Evolutionary conservation across 2,329 filamentous ascomycete genomes (phyloP).

Genomic region (Aotearoamyces nothofagi): DNA sequence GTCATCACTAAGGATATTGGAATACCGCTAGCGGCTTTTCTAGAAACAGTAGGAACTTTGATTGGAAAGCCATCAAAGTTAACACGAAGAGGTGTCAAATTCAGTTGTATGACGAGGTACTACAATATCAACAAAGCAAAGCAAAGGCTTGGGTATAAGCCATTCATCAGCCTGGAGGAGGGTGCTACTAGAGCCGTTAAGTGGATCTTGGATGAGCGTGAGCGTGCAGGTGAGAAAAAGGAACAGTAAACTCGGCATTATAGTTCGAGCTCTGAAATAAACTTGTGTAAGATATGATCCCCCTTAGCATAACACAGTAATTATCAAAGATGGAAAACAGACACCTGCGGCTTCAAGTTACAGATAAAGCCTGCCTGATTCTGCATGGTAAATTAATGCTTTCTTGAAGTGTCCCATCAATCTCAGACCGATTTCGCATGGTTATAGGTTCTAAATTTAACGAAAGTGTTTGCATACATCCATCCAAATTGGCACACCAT

Average conservation of each 20-base stretch:
- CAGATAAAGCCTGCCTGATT: too few species aligned
- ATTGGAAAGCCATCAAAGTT: conserved; percentile 39
- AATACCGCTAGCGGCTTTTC: conserved; percentile 32
- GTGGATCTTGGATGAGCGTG: conserved; percentile 12
- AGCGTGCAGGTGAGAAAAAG: conserved; percentile 15
- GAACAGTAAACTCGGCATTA: conserved; percentile 11
- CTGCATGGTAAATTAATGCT: too few species aligned
- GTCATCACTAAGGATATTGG: conserved; percentile 35
- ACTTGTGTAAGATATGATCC: too few species aligned
- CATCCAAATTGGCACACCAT: too few species aligned
- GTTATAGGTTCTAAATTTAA: too few species aligned
- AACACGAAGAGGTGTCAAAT: conserved; percentile 29
- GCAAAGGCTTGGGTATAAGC: conserved; percentile 51
- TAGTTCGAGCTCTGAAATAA: too few species aligned
- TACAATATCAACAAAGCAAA: conserved; percentile 67
- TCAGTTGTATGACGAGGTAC: conserved; percentile 62
- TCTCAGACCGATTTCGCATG: too few species aligned
- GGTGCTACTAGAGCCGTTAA: conserved; percentile 28
- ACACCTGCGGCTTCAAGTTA: too few species aligned
- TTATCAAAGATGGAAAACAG: too few species aligned
- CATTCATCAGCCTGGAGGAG: conserved; percentile 50
- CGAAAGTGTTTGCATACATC: too few species aligned
- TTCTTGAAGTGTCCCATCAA: too few species aligned
- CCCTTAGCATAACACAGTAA: too few species aligned
- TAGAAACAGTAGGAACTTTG: conserved; percentile 34